These are phyloP conservation scores for Clonostachys rosea DNA, from an alignment of 2,329 filamentous ascomycete species.

Conservation along the genomic window DNA sequence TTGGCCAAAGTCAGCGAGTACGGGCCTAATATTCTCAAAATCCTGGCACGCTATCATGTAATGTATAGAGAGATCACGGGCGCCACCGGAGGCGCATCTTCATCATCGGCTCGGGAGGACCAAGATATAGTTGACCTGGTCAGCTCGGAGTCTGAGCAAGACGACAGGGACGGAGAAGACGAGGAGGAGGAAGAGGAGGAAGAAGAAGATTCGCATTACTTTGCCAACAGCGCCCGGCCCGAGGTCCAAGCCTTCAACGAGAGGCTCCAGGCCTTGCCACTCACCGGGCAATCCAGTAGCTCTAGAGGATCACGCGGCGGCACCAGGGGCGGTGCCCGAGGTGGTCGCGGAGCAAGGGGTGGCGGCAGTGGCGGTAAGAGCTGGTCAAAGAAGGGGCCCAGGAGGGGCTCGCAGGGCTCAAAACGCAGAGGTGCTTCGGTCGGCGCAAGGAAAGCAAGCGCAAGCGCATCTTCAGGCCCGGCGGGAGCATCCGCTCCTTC, in stretches of 20 bases:
- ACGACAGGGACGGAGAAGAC: slow-evolving; percentile 29
- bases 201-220: slow-evolving; percentile 42
- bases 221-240: slow-evolving; percentile 16
- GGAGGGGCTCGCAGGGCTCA: slow-evolving; percentile 21
- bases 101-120: slow-evolving; percentile 3
- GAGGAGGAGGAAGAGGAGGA: slow-evolving; percentile 14
- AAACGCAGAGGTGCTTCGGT: slow-evolving; percentile 3
- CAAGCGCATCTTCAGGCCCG: slow-evolving; percentile 18
- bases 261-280: slow-evolving; percentile 16
- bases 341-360: slow-evolving; percentile 3
- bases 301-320: slow-evolving; percentile 1
- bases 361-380: slow-evolving; percentile 18
- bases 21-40: slow-evolving; percentile 54
- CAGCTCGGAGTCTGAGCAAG: slow-evolving; percentile 33
- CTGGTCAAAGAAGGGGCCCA: slow-evolving; percentile 16
- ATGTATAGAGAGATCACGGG: slow-evolving; percentile 48
- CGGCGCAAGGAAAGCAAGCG: slow-evolving; percentile 18
- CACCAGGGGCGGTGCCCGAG: neutral
- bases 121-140: slow-evolving; percentile 51
- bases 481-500: slow-evolving; percentile 6
- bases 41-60: slow-evolving; percentile 45
- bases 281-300: neutral
- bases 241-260: slow-evolving; percentile 27
- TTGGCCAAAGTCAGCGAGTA: slow-evolving; percentile 55
- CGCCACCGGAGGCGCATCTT: slow-evolving; percentile 5